Percentiles rank a stretch among this genome's conserved stretches.
Evolutionary conservation across 2,329 filamentous ascomycete species (phyloP).

Genomic region (Verticillium dahliae): DNA sequence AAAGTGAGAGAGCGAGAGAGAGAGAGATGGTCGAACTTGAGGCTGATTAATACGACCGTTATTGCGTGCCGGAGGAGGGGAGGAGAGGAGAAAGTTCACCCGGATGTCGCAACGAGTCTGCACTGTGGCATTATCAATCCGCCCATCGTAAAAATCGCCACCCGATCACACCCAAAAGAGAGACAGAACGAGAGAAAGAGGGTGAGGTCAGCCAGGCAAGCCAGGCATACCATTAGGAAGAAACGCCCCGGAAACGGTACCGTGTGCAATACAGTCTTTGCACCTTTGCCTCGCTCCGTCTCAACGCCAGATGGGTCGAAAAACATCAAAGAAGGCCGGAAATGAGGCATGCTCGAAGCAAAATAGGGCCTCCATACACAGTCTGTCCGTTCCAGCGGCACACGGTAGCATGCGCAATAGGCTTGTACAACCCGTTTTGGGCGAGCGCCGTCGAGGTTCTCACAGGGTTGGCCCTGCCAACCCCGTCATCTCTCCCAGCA

Average conservation of each 20-base stretch:
- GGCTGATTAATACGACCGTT: no score
- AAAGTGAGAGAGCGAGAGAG: no score
- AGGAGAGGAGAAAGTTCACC: neutral
- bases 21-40: no score
- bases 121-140: neutral
- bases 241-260: slow-evolving; percentile 2
- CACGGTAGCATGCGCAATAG: neutral
- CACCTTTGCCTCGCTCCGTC: neutral
- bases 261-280: neutral
- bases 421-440: neutral
- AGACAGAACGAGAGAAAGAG: no score
- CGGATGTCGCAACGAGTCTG: neutral
- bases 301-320: neutral
- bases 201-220: neutral
- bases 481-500: neutral
- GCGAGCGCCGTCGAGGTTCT: neutral
- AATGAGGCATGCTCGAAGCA: neutral
- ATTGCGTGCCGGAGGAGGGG: neutral
- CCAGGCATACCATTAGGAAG: neutral
- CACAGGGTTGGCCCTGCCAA: neutral
- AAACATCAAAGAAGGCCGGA: neutral
- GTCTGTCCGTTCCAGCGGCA: neutral
- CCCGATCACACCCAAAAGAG: neutral
- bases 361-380: neutral
- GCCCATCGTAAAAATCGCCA: neutral